Conservation (phyloP, 83 land plant genomes). For the Isoetes engelmannii region DNA sequence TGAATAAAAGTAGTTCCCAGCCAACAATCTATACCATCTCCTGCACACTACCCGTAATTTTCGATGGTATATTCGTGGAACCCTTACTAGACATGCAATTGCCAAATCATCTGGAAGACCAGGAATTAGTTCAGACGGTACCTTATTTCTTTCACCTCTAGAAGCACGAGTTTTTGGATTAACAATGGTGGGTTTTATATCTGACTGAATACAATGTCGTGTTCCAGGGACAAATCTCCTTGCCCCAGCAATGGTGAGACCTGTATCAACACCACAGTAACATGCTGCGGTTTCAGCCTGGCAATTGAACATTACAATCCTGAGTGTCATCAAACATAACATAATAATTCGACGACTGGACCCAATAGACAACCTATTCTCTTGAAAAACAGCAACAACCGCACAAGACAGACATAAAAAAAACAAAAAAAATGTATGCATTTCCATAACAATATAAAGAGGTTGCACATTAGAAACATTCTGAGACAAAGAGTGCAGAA, state of each 20-base stretch:
- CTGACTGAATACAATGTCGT: slow-evolving; percentile 6
- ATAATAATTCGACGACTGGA: no score
- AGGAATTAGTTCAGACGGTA: slow-evolving; percentile 67
- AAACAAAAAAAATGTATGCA: no score
- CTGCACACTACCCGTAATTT: slow-evolving; percentile 85
- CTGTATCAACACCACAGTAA: slow-evolving; percentile 12
- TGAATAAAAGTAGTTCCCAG: slow-evolving; percentile 76
- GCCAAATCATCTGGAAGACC: slow-evolving; percentile 98
- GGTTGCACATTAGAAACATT: no score
- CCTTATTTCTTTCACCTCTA: slow-evolving; percentile 48
- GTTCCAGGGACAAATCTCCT: slow-evolving; percentile 14
- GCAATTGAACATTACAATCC: background rate
- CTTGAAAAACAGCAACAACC: no score
- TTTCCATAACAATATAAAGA: no score
- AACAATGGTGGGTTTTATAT: slow-evolving; percentile 5
- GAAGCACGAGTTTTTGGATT: background rate
- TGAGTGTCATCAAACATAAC: no score
- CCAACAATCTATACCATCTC: slow-evolving; percentile 73
- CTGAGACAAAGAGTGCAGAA: no score
- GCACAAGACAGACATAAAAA: no score
- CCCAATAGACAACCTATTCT: no score
- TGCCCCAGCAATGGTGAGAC: slow-evolving; percentile 3
- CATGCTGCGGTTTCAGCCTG: slow-evolving; percentile 10
- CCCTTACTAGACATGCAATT: slow-evolving; percentile 89
- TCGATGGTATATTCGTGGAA: slow-evolving; percentile 68